These are phyloP conservation scores for Talaromyces atroroseus DNA, from an alignment of 2,329 filamentous ascomycete species.

Conservation along the genomic window DNA sequence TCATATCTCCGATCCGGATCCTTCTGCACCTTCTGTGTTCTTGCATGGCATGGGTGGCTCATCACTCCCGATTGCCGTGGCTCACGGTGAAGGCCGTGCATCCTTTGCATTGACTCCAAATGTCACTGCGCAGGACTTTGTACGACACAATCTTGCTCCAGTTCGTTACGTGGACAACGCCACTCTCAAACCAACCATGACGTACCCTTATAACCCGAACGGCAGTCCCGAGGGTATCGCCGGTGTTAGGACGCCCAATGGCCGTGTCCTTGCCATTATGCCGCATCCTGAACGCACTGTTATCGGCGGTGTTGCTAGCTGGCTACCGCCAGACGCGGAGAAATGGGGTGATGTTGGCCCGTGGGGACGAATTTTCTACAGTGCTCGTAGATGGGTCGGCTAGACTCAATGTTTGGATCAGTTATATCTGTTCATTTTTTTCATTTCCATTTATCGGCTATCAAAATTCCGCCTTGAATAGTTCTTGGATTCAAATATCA, in stretches of 20 bases:
- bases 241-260: slow-evolving; percentile 69
- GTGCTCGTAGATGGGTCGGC: slow-evolving; percentile 81
- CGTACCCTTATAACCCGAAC: slow-evolving; percentile 86
- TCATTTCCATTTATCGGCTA: neutral
- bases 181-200: slow-evolving; percentile 62
- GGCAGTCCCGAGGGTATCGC: slow-evolving; percentile 77
- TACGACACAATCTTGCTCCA: slow-evolving; percentile 64
- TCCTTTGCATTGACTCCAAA: slow-evolving; percentile 54
- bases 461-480: neutral
- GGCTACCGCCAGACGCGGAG: slow-evolving; percentile 58
- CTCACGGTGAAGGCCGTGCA: slow-evolving; percentile 87
- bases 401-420: neutral
- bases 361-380: slow-evolving; percentile 82
- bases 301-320: slow-evolving; percentile 71
- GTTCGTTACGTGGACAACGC: slow-evolving; percentile 83
- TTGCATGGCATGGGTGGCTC: slow-evolving; percentile 81
- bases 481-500: neutral
- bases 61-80: slow-evolving; percentile 76
- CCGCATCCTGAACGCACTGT: slow-evolving; percentile 90
- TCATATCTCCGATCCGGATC: slow-evolving; percentile 60
- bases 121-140: slow-evolving; percentile 46
- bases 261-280: slow-evolving; percentile 83
- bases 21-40: slow-evolving; percentile 66
- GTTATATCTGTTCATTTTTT: neutral
- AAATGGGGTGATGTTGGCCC: slow-evolving; percentile 78